Evolutionary conservation across 805 yeast species (phyloP).

Genomic region (Ogataea chonburiensis): DNA sequence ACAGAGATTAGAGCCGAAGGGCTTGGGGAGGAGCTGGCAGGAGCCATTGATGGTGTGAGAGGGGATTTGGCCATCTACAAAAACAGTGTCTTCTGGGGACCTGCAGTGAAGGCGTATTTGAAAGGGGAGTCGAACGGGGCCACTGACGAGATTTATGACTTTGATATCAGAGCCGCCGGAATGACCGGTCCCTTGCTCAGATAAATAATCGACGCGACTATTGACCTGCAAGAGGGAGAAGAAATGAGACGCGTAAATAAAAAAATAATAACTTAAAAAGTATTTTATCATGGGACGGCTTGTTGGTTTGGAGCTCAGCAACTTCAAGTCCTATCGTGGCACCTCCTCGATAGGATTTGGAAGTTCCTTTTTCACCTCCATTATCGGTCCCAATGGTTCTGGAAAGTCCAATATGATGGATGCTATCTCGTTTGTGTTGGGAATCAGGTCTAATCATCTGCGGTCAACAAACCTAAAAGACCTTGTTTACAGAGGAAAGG

Average conservation of each 20-base stretch:
- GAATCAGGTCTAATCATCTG: constrained; percentile 71
- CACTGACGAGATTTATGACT: constrained; percentile 25
- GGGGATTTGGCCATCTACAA: constrained; percentile 60
- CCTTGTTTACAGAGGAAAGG: constrained; percentile 74
- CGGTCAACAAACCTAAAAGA: constrained; percentile 75
- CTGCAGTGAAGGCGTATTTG: constrained; percentile 50
- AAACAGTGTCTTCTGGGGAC: constrained; percentile 66
- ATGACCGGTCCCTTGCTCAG: constrained; percentile 2
- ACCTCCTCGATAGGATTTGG: constrained; percentile 79
- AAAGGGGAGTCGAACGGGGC: constrained; percentile 38
- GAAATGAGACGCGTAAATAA: constrained; percentile 8
- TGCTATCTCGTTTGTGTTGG: constrained; percentile 89
- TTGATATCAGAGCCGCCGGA: constrained; percentile 17
- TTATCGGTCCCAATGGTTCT: constrained; percentile 98
- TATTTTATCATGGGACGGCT: constrained; percentile 68
- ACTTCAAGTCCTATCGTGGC: constrained; percentile 91
- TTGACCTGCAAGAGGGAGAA: constrained; percentile 1
- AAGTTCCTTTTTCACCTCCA: constrained; percentile 76
- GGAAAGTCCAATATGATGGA: constrained; percentile 98
- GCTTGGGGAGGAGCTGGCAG: constrained; percentile 46
- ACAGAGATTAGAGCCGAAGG: constrained; percentile 45
- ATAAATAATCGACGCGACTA: constrained; percentile 3
- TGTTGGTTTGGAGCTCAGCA: constrained; percentile 71
- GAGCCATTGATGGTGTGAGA: constrained; percentile 65
- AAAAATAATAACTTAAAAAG: not conserved